phyloP scores from a whole-genome alignment of 192 early-diverging fungal species.

The Thamnidium elegans region DNA sequence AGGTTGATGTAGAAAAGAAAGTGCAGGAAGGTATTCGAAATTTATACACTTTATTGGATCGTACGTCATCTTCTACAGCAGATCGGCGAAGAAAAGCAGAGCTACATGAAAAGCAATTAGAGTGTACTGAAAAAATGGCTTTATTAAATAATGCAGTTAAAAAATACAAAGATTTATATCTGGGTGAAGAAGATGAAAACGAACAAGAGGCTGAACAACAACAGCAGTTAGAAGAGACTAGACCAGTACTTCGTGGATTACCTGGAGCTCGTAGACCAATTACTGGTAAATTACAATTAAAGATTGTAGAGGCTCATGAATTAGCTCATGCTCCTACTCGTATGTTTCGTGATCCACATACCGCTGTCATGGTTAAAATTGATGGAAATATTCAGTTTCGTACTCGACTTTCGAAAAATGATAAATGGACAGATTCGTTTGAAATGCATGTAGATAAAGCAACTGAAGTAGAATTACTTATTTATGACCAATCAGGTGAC shows the following conservation, averaged over 20 bases:
- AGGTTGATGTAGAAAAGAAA: constrained; percentile 91
- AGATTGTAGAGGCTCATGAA: constrained; percentile 58
- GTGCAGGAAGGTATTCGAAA: constrained; percentile 73
- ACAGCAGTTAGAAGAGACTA: background rate
- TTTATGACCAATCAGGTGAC: constrained; percentile 67
- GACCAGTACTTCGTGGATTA: constrained; percentile 31
- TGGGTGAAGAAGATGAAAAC: constrained; percentile 60
- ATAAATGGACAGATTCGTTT: constrained; percentile 82
- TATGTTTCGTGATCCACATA: constrained; percentile 58
- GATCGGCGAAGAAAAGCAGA: constrained; percentile 50
- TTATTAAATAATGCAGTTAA: constrained; percentile 69
- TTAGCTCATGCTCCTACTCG: constrained; percentile 56
- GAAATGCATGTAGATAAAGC: constrained; percentile 86
- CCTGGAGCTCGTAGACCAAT: constrained; percentile 64
- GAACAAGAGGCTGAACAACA: background rate
- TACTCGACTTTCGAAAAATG: constrained; percentile 60
- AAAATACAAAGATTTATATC: constrained; percentile 82
- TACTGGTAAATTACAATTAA: constrained; percentile 66
- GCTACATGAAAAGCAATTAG: constrained; percentile 48
- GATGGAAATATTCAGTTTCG: constrained; percentile 76
- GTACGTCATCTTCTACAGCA: constrained; percentile 38
- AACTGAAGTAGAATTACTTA: constrained; percentile 85
- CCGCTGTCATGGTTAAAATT: constrained; percentile 75
- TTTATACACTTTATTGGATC: constrained; percentile 13
- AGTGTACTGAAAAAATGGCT: constrained; percentile 71